A percentile compares a stretch with the other conserved stretches of the same genome.
These are phyloP conservation scores for Colletotrichum agaves DNA, from an alignment of 2,329 filamentous ascomycete species.

Conservation along the genomic window DNA sequence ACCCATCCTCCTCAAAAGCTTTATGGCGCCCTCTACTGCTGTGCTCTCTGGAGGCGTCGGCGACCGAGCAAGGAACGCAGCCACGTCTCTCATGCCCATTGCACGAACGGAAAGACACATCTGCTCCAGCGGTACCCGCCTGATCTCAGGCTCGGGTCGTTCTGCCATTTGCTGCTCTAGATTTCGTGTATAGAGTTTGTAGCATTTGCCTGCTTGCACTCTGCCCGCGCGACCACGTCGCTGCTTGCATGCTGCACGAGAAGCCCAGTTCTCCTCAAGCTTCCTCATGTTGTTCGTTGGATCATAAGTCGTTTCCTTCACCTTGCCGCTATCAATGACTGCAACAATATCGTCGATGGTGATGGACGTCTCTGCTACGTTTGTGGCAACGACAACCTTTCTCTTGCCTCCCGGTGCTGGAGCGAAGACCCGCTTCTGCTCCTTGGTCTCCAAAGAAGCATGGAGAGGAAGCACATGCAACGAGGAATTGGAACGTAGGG, in stretches of 20 bases:
- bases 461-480: conserved; percentile 89
- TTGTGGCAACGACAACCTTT: conserved; percentile 94
- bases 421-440: conserved; percentile 89
- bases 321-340: conserved; percentile 93
- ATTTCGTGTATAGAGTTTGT: conserved; percentile 91
- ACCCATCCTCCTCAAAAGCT: conserved; percentile 84
- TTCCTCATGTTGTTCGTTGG: conserved; percentile 92
- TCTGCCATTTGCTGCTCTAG: conserved; percentile 89
- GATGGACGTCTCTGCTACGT: conserved; percentile 97
- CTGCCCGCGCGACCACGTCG: conserved; percentile 91
- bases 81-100: conserved; percentile 89
- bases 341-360: conserved; percentile 98
- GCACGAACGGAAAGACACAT: conserved; percentile 93
- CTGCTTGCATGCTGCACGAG: conserved; percentile 92
- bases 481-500: conserved; percentile 68
- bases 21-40: conserved; percentile 87
- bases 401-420: conserved; percentile 80
- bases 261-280: conserved; percentile 95
- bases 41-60: conserved; percentile 88
- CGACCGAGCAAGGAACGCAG: conserved; percentile 83
- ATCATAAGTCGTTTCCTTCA: conserved; percentile 97
- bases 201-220: conserved; percentile 90
- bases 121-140: conserved; percentile 91
- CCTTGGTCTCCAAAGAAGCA: conserved; percentile 87
- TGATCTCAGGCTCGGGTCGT: conserved; percentile 92